Evolutionary conservation across 768 basidiomycete genomes (phyloP), one percentile per base, ranked within the genome.

Genomic region (Mrakia gelida): DNA sequence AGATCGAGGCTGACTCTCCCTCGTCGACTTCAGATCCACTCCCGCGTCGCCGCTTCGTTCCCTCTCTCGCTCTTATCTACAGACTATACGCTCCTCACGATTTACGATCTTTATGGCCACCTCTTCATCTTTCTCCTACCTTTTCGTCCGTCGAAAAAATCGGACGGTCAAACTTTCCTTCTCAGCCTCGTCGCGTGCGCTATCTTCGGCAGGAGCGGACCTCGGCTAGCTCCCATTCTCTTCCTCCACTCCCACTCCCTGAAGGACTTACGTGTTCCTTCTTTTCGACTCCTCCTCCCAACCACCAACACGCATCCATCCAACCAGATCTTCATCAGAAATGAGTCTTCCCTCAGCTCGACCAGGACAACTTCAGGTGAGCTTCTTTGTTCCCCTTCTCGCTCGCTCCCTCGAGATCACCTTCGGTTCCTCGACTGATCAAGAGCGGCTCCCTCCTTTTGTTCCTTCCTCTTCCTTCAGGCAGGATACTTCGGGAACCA

Each of bases 281-380:
- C n/a, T 18, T 28, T 67, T 38, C 32, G 16, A 16, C 65, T 67
- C n/a, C 23, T 34, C 16, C 15, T 16, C 65, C 30, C 13, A 38
- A 3, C 38, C 32, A 30, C 65, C 65, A 21, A 38, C 41, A 41
- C 67, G 3, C 34, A 10, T n/a, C 15, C 6, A 15, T 21, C 10
- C 15, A 18, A 9, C 38, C 26, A 21, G 9, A 4, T 43, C 67
- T 28, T 26, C 11, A 34, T n/a, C n/a, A 28, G 23, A 26, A 34
- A 70, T 70, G 67, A 41, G 38, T 41, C 73, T 73, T 21, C 73
- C 73, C 21, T 73, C 73, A 1, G 73, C 73, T 18, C 52, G 73
- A 38, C 73, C 73, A 59, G 73, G 73, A 23, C 73, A 73, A 73
- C 54, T 61, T 38, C 73, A 73, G 41, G 73, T 41, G 23, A 15